phyloP scores from a whole-genome alignment of 169 alveolate genomes.

The Plasmodium berghei region DNA sequence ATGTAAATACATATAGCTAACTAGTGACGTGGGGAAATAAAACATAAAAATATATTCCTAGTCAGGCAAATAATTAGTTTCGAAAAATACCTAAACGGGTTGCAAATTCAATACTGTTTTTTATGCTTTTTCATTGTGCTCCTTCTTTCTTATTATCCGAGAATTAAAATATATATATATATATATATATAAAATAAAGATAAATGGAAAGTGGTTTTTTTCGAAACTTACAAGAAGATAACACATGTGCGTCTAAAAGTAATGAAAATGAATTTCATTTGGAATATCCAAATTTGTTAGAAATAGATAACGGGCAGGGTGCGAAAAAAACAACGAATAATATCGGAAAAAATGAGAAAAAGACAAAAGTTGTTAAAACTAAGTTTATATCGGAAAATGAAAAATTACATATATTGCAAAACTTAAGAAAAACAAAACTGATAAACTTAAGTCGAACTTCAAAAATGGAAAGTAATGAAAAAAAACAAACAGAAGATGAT shows the following conservation, averaged over 20 bases:
- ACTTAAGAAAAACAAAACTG: slow-evolving; percentile 14
- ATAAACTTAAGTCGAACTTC: neutral
- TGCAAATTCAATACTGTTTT: no score
- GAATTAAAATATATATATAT: neutral
- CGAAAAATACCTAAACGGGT: no score
- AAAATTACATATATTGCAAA: slow-evolving; percentile 21
- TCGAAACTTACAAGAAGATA: neutral
- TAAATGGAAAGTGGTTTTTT: slow-evolving; percentile 26
- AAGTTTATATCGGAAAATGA: slow-evolving; percentile 46
- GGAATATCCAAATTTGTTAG: neutral
- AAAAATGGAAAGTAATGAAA: no score
- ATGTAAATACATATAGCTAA: no score
- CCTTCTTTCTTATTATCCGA: no score
- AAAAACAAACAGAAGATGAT: neutral
- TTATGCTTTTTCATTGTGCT: no score
- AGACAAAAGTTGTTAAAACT: neutral
- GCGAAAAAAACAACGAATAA: neutral
- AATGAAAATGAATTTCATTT: no score
- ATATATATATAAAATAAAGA: neutral
- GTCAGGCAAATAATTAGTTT: no score
- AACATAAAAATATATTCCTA: no score
- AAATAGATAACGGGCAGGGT: neutral
- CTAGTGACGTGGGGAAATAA: no score
- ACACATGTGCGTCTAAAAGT: no score
- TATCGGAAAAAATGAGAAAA: neutral